Evolutionary conservation across 441 rosid species (phyloP).

Genomic region (Geranium incanum): DNA sequence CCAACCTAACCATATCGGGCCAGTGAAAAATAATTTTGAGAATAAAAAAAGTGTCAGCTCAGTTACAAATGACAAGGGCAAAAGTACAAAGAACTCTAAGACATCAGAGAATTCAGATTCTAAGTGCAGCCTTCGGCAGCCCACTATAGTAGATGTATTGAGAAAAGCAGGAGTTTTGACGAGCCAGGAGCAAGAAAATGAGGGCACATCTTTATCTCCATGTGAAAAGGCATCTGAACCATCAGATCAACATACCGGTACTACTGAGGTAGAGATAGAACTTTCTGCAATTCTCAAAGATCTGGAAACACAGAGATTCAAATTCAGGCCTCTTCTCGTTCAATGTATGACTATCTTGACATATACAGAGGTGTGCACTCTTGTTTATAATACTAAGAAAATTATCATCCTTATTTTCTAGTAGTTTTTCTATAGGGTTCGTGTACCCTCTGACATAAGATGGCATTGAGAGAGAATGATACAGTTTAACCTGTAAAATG

Average conservation of each 20-base stretch:
- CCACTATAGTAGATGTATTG: constrained; percentile 49
- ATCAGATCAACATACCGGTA: constrained; percentile 30
- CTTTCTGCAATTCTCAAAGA: constrained; percentile 45
- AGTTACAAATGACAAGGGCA: constrained; percentile 36
- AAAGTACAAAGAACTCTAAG: constrained; percentile 33
- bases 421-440: background rate
- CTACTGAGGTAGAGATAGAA: constrained; percentile 41
- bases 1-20: constrained; percentile 27
- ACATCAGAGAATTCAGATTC: constrained; percentile 30
- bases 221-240: constrained; percentile 28
- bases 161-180: constrained; percentile 42
- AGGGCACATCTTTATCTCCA: constrained; percentile 31
- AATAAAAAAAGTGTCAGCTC: constrained; percentile 31
- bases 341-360: constrained; percentile 59
- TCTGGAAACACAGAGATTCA: constrained; percentile 61
- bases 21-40: constrained; percentile 35
- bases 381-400: background rate
- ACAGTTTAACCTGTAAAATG: background rate
- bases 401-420: background rate
- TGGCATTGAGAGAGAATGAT: background rate
- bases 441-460: background rate
- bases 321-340: constrained; percentile 66
- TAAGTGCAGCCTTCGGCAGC: constrained; percentile 45
- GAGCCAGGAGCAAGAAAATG: constrained; percentile 47
- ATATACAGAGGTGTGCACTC: constrained; percentile 46